phyloP scores from a whole-genome alignment of 495 filamentous ascomycete genomes.

The Diplogelasinospora grovesii region DNA sequence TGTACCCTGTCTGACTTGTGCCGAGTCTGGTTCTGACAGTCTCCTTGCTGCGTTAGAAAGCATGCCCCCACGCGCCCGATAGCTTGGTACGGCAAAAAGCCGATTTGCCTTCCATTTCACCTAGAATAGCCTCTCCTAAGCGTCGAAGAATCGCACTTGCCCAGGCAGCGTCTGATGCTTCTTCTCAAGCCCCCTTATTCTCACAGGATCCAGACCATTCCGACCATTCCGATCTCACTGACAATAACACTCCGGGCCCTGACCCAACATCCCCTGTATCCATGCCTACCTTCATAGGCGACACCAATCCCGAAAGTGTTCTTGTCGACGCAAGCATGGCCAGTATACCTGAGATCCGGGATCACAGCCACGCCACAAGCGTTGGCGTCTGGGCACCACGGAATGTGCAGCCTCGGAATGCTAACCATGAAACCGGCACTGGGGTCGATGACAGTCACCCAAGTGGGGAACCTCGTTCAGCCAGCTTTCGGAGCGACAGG shows the following conservation, averaged over 20 bases:
- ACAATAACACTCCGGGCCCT: neutral
- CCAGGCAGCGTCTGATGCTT: slow-evolving; percentile 18
- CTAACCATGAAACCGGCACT: neutral
- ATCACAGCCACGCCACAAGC: too few relatives aligned
- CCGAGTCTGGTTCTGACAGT: too few relatives aligned
- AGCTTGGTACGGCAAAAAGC: too few relatives aligned
- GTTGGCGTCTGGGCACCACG: slow-evolving; percentile 36
- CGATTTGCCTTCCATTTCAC: too few relatives aligned
- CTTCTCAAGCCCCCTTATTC: slow-evolving; percentile 19
- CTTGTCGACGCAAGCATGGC: slow-evolving; percentile 40
- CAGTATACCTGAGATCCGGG: slow-evolving; percentile 30
- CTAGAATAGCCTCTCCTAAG: too few relatives aligned
- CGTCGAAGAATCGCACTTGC: slow-evolving; percentile 3
- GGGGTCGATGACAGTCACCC: neutral
- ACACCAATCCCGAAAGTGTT: slow-evolving; percentile 47
- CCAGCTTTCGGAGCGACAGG: too few relatives aligned
- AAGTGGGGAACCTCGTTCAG: neutral
- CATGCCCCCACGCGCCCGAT: neutral
- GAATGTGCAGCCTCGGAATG: too few relatives aligned
- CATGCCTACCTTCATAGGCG: slow-evolving; percentile 48
- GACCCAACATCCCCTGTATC: slow-evolving; percentile 23
- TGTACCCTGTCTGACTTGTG: too few relatives aligned
- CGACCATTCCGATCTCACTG: slow-evolving; percentile 1
- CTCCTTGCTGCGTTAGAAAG: neutral
- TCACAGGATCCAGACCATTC: slow-evolving; percentile 16